phyloP scores from a whole-genome alignment of 129 eudicot species.

The Artemisia argyi region DNA sequence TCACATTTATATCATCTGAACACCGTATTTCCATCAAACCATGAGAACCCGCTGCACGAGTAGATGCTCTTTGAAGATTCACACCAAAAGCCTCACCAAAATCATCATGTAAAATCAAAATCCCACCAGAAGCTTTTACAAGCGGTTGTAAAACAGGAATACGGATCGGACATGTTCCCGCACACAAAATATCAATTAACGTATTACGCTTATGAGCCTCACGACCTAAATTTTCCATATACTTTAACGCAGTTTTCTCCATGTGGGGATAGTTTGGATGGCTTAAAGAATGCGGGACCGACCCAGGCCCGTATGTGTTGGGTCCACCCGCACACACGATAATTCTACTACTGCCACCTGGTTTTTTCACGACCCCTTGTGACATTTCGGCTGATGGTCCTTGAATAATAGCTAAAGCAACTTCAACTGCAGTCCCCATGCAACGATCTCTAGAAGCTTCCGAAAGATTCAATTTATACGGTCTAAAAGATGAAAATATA shows the following conservation, averaged over 20 bases:
- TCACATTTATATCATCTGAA: constrained; percentile 64
- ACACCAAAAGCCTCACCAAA: constrained; percentile 98
- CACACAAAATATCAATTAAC: constrained; percentile 77
- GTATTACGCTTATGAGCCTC: constrained; percentile 74
- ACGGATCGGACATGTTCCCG: constrained; percentile 89
- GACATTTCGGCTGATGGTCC: constrained; percentile 94
- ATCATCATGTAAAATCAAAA: constrained; percentile 85
- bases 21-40: constrained; percentile 91
- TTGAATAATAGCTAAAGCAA: constrained; percentile 79
- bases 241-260: constrained; percentile 85
- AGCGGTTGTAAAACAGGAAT: constrained; percentile 87
- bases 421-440: constrained; percentile 85
- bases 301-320: constrained; percentile 86
- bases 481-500: constrained; percentile 77
- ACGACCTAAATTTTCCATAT: constrained; percentile 89
- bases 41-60: constrained; percentile 83
- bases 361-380: constrained; percentile 72
- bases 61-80: constrained; percentile 85
- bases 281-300: constrained; percentile 75
- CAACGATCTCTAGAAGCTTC: constrained; percentile 92
- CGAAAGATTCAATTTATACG: constrained; percentile 58
- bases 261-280: constrained; percentile 91
- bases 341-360: constrained; percentile 82
- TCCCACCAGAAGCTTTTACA: constrained; percentile 90
- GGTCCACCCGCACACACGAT: constrained; percentile 98